phyloP scores from a whole-genome alignment of 1,284 basidiomycete species.

The Malassezia brasiliensis region DNA sequence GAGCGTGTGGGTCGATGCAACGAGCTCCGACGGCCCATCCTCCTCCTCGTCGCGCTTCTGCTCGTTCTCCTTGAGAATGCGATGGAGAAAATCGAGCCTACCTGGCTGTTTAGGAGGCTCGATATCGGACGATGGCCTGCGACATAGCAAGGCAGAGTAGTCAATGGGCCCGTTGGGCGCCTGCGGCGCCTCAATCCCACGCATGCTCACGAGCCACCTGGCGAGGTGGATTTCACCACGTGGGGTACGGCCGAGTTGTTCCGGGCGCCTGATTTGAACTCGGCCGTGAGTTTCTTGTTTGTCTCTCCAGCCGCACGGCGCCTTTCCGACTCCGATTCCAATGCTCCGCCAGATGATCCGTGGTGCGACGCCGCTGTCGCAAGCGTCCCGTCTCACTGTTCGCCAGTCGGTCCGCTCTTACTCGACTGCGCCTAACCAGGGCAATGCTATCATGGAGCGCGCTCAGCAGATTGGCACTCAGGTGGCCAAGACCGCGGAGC shows the following conservation, averaged over 20 bases:
- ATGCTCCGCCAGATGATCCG: constrained; percentile 15
- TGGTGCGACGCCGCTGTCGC: not conserved
- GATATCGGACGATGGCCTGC: not conserved
- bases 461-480: constrained; percentile 8
- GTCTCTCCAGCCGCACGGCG: not conserved
- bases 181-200: not conserved
- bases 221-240: not conserved
- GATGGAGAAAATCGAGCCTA: constrained; percentile 10
- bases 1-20: not conserved
- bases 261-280: not conserved
- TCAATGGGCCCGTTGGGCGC: constrained; percentile 9
- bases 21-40: not conserved
- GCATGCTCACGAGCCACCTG: not conserved
- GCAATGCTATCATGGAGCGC: constrained; percentile 7
- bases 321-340: not conserved
- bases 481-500: constrained; percentile 10
- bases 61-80: constrained; percentile 11
- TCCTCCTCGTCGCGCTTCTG: not conserved
- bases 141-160: constrained; percentile 15
- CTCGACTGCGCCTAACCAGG: not conserved
- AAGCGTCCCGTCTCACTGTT: constrained; percentile 4
- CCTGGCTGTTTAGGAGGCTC: not conserved
- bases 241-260: not conserved
- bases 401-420: constrained; percentile 3
- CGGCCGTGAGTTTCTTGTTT: constrained; percentile 4